Base-by-base conservation (phyloP, 495 filamentous ascomycete genomes). In the Pyronema omphalodes region DNA sequence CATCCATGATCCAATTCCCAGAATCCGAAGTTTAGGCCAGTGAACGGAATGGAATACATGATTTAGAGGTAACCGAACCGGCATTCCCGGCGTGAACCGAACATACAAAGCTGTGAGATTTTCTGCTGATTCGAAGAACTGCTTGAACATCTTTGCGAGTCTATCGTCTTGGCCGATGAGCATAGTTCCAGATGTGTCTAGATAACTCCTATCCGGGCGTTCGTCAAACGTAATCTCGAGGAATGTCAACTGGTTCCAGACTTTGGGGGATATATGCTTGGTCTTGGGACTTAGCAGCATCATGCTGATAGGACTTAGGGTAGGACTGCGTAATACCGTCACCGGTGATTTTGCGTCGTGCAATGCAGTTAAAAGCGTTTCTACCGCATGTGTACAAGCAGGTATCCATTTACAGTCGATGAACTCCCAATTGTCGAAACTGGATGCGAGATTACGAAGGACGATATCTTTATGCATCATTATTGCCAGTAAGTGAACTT, bases 391-490 rank as follows among this genome's bases (percentile, higher is more conserved):
- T 37, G 49, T 55, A 18, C 61, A 65, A 44, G 62, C 62, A n/a
- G 62, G 62, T 29, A 60, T 59, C 62, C 62, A 65, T 37, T 59
- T 59, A 54, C 62, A 65, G 53, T 65, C 63, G 41, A 61, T 58
- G 40, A 59, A 65, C 9, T 65, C 62, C 62, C 62, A 65, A 14
- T 58, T 56, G 43, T 64, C 53, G 55, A 58, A 57, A 19, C 58
- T 56, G 23, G 57, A 61, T 14, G 61, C 62, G 2, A 65, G 56
- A 48, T 63, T 61, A 39, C 62, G 61, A 33, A 65, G 60, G 37
- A 63, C 62, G 40, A 61, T 61, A 43, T 65, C 62, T 18, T 66
- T 60, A 47, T 65, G 58, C n/a, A 65, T 53, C 62, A 63, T 63
- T 41, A 60, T 59, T 17, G 62, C 57, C 29, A 65, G 53, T 23